Conservation (phyloP, 352 stramenopile genomes). For the Phytophthora europaea region DNA sequence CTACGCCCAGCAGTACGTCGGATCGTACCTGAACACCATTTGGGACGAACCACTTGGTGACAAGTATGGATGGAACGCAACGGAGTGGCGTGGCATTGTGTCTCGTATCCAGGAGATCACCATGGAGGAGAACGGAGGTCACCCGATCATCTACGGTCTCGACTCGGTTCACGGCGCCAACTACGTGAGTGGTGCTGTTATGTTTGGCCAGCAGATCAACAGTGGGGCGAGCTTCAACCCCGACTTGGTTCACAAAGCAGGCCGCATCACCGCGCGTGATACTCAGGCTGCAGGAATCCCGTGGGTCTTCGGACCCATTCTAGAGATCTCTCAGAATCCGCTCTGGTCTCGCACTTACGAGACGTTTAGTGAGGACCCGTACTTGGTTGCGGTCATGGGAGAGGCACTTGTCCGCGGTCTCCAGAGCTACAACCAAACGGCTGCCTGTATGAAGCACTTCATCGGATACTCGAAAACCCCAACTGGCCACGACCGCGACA, state of each 20-base stretch:
- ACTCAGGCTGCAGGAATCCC: conserved; percentile 84
- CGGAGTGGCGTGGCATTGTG: conserved; percentile 72
- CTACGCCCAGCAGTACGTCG: conserved; percentile 79
- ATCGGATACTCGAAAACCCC: conserved; percentile 83
- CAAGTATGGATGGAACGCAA: conserved; percentile 58
- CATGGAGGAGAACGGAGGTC: conserved; percentile 64
- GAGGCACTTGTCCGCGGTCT: conserved; percentile 77
- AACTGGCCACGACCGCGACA: conserved; percentile 83
- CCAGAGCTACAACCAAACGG: conserved; percentile 69
- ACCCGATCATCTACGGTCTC: conserved; percentile 87
- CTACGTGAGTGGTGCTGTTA: conserved; percentile 78
- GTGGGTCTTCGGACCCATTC: conserved; percentile 91
- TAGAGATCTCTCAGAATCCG: conserved; percentile 85
- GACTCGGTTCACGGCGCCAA: conserved; percentile 92
- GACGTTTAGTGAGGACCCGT: conserved; percentile 93
- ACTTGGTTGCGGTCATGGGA: conserved; percentile 80
- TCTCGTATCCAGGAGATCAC: conserved; percentile 79
- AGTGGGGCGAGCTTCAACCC: conserved; percentile 89
- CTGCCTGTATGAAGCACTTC: conserved; percentile 90
- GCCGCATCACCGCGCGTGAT: conserved; percentile 54
- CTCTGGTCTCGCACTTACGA: conserved; percentile 92
- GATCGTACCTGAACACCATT: conserved; percentile 88
- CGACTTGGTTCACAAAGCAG: conserved; percentile 67
- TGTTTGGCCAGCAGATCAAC: conserved; percentile 92
- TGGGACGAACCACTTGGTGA: conserved; percentile 56